Evolutionary conservation across 371 early-diverging fungal species (phyloP).

Genomic region (Rhizopus arrhizus): DNA sequence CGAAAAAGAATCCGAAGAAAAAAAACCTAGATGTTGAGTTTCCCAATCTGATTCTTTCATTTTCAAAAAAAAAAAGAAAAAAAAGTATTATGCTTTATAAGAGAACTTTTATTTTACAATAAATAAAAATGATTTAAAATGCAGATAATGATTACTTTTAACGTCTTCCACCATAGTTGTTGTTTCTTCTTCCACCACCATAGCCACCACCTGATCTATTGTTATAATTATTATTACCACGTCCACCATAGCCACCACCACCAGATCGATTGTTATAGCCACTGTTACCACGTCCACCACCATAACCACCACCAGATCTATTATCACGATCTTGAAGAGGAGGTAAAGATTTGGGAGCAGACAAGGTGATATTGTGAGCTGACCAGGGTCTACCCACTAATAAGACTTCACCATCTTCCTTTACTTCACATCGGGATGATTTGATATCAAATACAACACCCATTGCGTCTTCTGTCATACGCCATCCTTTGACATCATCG

Average conservation of each 20-base stretch:
- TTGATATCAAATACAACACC: conserved; percentile 85
- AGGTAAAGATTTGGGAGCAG: conserved; percentile 73
- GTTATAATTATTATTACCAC: conserved; percentile 13
- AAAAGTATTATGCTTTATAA: neutral
- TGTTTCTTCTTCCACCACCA: conserved; percentile 15
- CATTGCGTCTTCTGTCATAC: conserved; percentile 78
- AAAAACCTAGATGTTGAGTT: neutral
- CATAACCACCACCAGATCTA: conserved; percentile 33
- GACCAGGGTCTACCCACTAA: conserved; percentile 66
- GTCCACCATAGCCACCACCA: conserved; percentile 23
- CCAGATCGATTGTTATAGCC: conserved; percentile 29
- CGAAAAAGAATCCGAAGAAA: neutral
- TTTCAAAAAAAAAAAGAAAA: neutral
- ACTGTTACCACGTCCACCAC: conserved; percentile 29
- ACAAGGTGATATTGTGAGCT: conserved; percentile 63
- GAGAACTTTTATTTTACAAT: conserved; percentile 21
- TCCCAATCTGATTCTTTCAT: neutral
- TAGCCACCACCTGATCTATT: conserved; percentile 19
- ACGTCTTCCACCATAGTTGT: conserved; percentile 25
- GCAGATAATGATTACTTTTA: conserved; percentile 5
- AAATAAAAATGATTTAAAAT: conserved; percentile 7
- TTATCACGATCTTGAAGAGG: conserved; percentile 72
- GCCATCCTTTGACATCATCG: conserved; percentile 73
- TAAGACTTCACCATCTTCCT: conserved; percentile 40
- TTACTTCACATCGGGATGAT: conserved; percentile 65